phyloP scores from a whole-genome alignment of 352 stramenopile species.

The Phytophthora pisi region DNA sequence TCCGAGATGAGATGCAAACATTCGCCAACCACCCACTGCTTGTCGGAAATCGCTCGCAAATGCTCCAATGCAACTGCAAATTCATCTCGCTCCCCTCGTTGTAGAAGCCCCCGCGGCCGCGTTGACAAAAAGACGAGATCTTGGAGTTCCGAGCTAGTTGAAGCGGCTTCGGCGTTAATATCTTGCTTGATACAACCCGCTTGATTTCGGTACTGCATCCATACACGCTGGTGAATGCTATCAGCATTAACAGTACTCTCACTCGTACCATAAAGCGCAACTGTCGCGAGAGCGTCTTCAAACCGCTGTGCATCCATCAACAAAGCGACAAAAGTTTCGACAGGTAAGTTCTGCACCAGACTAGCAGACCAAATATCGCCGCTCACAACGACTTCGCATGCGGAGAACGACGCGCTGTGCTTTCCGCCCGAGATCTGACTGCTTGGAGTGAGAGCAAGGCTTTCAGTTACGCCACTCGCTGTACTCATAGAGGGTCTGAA shows the following conservation, averaged over 20 bases:
- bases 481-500: conserved; percentile 12
- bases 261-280: conserved; percentile 20
- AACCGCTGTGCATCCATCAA: conserved; percentile 43
- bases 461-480: conserved; percentile 3
- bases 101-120: conserved; percentile 10
- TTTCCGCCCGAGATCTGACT: neutral
- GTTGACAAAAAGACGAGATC: conserved; percentile 29
- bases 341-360: conserved; percentile 24
- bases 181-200: conserved; percentile 12
- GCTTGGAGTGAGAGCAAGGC: conserved; percentile 13
- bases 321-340: conserved; percentile 43
- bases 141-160: neutral
- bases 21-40: conserved; percentile 55
- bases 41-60: conserved; percentile 49
- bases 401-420: conserved; percentile 6
- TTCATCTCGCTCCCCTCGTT: conserved; percentile 21
- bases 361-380: conserved; percentile 21
- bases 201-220: conserved; percentile 45
- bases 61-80: conserved; percentile 52
- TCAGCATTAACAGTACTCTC: conserved; percentile 37
- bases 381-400: conserved; percentile 27
- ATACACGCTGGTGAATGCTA: conserved; percentile 56
- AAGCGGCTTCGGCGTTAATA: neutral
- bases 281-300: conserved; percentile 44
- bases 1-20: conserved; percentile 45